Evolutionary conservation across 495 filamentous ascomycete species (phyloP).

Genomic region (Podospora comata): DNA sequence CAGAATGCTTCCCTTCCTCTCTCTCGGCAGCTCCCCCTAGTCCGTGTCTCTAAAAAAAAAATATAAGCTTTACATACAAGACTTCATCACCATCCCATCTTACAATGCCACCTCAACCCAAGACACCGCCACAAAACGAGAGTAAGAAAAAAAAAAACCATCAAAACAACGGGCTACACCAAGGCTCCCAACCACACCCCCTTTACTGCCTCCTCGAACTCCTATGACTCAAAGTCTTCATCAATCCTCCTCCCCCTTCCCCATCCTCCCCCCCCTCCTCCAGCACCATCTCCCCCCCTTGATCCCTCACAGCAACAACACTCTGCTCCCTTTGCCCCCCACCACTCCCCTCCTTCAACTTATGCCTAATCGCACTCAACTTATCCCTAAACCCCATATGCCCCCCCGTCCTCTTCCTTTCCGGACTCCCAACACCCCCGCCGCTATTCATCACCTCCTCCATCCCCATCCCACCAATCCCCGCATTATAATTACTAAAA

Average conservation of each 20-base stretch:
- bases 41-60: too few species aligned
- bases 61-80: too few species aligned
- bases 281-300: constrained; percentile 5
- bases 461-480: neutral
- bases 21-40: too few species aligned
- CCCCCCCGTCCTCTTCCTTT: constrained; percentile 28
- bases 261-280: constrained; percentile 1
- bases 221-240: constrained; percentile 21
- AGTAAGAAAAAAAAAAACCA: constrained; percentile 8
- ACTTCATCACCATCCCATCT: too few species aligned
- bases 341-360: constrained; percentile 38
- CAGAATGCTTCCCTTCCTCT: too few species aligned
- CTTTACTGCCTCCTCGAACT: neutral
- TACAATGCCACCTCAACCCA: too few species aligned
- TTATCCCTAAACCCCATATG: constrained; percentile 37
- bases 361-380: constrained; percentile 36
- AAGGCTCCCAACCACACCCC: neutral
- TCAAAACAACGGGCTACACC: neutral
- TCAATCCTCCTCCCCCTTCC: constrained; percentile 16
- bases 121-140: neutral
- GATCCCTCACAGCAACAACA: neutral
- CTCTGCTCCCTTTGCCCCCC: neutral
- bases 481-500: neutral
- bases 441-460: neutral
- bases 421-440: neutral